These are phyloP conservation scores for Aspergillus saccharolyticus DNA, from an alignment of 495 filamentous ascomycete species.

Conservation along the genomic window DNA sequence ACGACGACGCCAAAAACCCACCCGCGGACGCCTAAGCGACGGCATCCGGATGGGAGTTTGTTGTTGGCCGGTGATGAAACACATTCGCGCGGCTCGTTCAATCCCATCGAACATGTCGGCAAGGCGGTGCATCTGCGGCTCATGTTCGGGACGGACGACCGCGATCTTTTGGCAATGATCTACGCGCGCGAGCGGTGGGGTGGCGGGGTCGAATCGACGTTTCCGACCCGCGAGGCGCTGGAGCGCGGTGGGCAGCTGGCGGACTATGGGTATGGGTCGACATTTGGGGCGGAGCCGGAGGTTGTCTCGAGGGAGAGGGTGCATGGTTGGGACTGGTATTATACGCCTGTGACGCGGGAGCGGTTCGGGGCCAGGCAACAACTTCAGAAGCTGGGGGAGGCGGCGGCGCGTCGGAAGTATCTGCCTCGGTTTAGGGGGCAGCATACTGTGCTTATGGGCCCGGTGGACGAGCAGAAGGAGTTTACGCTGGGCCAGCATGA, in stretches of 20 bases:
- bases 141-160: conserved; percentile 42
- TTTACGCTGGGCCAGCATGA: conserved; percentile 39
- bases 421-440: conserved; percentile 31
- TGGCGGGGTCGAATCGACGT: conserved; percentile 39
- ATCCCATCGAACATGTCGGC: conserved; percentile 35
- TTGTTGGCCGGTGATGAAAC: conserved; percentile 22
- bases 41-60: conserved; percentile 19
- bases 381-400: conserved; percentile 26
- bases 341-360: conserved; percentile 32
- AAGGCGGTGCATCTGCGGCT: conserved; percentile 34
- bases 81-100: conserved; percentile 34
- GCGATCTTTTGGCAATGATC: conserved; percentile 42
- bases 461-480: conserved; percentile 36
- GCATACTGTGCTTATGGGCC: conserved; percentile 50
- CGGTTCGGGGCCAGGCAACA: conserved; percentile 38
- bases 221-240: conserved; percentile 43
- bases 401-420: conserved; percentile 29
- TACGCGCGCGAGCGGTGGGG: conserved; percentile 46
- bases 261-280: conserved; percentile 40
- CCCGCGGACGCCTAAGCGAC: conserved; percentile 17
- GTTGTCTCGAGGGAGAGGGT: conserved; percentile 40
- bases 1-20: too few relatives aligned
- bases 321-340: conserved; percentile 54
- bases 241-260: conserved; percentile 20
- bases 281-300: conserved; percentile 35